Percentiles rank a stretch among this genome's conserved stretches.
Conservation (phyloP, 2,329 filamentous ascomycete species). For the Sordariomycetes sp. region DNA sequence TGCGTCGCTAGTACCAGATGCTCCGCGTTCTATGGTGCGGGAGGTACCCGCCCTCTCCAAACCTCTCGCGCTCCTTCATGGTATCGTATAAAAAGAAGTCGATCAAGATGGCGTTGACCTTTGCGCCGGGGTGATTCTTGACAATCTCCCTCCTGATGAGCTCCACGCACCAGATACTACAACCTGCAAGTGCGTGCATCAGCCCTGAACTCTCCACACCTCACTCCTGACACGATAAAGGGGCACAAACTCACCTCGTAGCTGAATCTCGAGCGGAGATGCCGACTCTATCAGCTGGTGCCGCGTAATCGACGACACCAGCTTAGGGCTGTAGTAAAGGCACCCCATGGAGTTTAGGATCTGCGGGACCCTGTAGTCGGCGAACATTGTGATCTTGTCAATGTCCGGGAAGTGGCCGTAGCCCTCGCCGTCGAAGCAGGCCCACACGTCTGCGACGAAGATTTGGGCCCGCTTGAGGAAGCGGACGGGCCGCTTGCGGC, state of each 20-base stretch:
- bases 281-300: conserved; percentile 57
- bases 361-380: conserved; percentile 93
- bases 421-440: conserved; percentile 71
- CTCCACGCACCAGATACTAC: conserved; percentile 94
- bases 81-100: conserved; percentile 97
- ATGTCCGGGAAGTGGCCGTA: conserved; percentile 83
- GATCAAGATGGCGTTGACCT: conserved; percentile 79
- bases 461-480: conserved; percentile 94
- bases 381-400: conserved; percentile 95
- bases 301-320: conserved; percentile 57
- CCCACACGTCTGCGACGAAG: conserved; percentile 91
- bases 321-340: conserved; percentile 67
- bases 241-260: conserved; percentile 48
- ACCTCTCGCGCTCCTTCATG: conserved; percentile 70
- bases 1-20: conserved; percentile 66
- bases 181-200: conserved; percentile 34
- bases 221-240: not conserved
- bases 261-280: conserved; percentile 69
- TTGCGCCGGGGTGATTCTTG: conserved; percentile 54
- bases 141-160: conserved; percentile 72
- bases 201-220: not conserved
- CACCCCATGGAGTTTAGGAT: conserved; percentile 76
- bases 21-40: conserved; percentile 84
- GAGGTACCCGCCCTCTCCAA: conserved; percentile 41
- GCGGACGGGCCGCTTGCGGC: conserved; percentile 54